Conservation (phyloP, 768 basidiomycete genomes). For the Mycena leptocephala region DNA sequence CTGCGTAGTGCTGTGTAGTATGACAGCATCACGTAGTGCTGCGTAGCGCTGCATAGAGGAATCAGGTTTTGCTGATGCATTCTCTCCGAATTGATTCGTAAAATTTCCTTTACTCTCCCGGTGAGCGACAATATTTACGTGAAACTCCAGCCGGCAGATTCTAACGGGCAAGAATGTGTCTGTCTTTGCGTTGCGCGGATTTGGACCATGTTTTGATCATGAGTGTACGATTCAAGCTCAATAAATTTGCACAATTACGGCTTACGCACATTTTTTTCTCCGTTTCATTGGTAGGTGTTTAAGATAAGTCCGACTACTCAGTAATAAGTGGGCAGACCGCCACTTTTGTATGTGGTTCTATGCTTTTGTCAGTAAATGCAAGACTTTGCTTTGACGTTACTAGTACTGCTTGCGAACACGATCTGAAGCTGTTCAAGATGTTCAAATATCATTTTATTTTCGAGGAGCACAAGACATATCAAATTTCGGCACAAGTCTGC, state of each 20-base stretch:
- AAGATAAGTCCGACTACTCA: background rate
- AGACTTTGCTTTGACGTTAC: background rate
- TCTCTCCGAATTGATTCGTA: background rate
- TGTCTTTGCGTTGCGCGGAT: background rate
- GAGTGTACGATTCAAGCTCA: background rate
- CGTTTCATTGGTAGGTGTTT: background rate
- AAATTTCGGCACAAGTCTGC: background rate
- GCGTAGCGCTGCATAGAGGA: too few relatives aligned
- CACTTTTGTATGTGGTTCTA: background rate
- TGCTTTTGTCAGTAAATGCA: background rate
- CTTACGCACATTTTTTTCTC: background rate
- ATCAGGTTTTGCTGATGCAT: too few relatives aligned
- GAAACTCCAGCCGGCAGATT: slow-evolving; percentile 6
- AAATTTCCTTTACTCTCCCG: background rate
- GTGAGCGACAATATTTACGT: background rate
- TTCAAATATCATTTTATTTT: too few relatives aligned
- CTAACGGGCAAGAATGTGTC: slow-evolving; percentile 7
- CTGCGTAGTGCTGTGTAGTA: too few relatives aligned
- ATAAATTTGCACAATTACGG: background rate
- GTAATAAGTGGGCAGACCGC: background rate
- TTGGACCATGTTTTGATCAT: slow-evolving; percentile 2
- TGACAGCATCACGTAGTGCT: too few relatives aligned
- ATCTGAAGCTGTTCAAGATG: too few relatives aligned
- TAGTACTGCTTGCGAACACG: too few relatives aligned
- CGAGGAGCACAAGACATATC: background rate